phyloP scores from a whole-genome alignment of 2,329 filamentous ascomycete species.

The Thielaviopsis cerberus region DNA sequence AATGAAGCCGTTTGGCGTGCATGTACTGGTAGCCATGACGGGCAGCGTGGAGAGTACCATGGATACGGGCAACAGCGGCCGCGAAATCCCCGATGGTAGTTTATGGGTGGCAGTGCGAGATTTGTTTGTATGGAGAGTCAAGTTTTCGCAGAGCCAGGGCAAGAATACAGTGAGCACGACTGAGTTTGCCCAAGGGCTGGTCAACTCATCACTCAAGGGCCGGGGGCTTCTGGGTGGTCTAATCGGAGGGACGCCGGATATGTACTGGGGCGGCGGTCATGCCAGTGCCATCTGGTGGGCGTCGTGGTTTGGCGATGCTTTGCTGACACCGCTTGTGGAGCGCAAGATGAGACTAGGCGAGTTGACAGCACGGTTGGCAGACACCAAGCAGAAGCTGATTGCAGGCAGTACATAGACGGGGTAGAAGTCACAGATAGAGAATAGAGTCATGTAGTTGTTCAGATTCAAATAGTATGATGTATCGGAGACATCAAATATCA shows the following conservation, averaged over 20 bases:
- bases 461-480: not conserved
- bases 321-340: slow-evolving; percentile 17
- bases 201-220: slow-evolving; percentile 16
- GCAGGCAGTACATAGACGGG: not conserved
- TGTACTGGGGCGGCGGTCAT: slow-evolving; percentile 20
- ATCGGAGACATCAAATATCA: not conserved
- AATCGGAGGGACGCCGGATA: slow-evolving; percentile 19
- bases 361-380: not conserved
- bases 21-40: slow-evolving; percentile 38
- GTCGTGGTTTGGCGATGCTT: slow-evolving; percentile 18
- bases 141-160: slow-evolving; percentile 29
- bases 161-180: slow-evolving; percentile 18
- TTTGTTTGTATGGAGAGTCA: slow-evolving; percentile 27
- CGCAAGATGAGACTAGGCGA: slow-evolving; percentile 11
- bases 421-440: too few relatives aligned
- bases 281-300: slow-evolving; percentile 17
- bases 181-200: slow-evolving; percentile 26
- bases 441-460: too few relatives aligned
- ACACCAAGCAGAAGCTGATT: not conserved
- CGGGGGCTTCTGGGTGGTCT: slow-evolving; percentile 20
- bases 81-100: slow-evolving; percentile 26
- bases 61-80: slow-evolving; percentile 22
- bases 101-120: slow-evolving; percentile 28
- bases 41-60: slow-evolving; percentile 35
- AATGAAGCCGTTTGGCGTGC: slow-evolving; percentile 33